Percentiles rank a stretch among this genome's conserved stretches.
Conservation (phyloP, 164 flowering plant genomes). For the Magnolia kwangsiensis region DNA sequence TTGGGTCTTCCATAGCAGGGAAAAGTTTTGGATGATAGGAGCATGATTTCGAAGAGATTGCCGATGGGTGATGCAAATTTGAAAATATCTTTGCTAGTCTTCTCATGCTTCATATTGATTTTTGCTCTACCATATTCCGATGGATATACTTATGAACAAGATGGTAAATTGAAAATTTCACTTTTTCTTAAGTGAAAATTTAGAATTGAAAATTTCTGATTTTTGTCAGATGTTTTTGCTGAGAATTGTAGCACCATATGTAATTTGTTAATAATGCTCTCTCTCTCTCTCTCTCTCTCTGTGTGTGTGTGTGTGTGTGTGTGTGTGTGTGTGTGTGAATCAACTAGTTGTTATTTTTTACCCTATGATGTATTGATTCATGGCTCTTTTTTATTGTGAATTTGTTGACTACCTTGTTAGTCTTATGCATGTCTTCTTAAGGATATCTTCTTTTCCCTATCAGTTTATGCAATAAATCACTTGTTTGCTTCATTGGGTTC, state of each 20-base stretch:
- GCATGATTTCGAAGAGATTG: not conserved
- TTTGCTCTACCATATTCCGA: conserved; percentile 3
- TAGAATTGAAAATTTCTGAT: not conserved
- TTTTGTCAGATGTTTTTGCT: not conserved
- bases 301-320: too few relatives aligned
- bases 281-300: too few relatives aligned
- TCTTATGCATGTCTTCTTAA: not conserved
- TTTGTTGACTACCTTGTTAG: not conserved
- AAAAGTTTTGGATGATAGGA: not conserved
- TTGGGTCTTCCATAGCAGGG: not conserved
- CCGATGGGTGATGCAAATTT: conserved; percentile 6
- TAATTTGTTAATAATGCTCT: too few relatives aligned
- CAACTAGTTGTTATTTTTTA: too few relatives aligned
- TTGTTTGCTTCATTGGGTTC: conserved; percentile 50
- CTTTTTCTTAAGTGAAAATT: not conserved
- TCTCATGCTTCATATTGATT: conserved; percentile 10
- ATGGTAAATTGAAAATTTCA: conserved; percentile 19
- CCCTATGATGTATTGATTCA: too few relatives aligned
- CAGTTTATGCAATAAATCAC: conserved; percentile 73
- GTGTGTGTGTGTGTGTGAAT: too few relatives aligned
- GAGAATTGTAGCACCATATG: not conserved
- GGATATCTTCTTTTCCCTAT: not conserved
- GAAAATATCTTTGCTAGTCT: conserved; percentile 5
- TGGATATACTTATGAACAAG: conserved; percentile 19
- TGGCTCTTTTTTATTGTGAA: too few relatives aligned